Evolutionary conservation across 208 protist genomes (phyloP), one percentile per base, ranked within the genome.

Genomic region (Trichomonas vaginalis): DNA sequence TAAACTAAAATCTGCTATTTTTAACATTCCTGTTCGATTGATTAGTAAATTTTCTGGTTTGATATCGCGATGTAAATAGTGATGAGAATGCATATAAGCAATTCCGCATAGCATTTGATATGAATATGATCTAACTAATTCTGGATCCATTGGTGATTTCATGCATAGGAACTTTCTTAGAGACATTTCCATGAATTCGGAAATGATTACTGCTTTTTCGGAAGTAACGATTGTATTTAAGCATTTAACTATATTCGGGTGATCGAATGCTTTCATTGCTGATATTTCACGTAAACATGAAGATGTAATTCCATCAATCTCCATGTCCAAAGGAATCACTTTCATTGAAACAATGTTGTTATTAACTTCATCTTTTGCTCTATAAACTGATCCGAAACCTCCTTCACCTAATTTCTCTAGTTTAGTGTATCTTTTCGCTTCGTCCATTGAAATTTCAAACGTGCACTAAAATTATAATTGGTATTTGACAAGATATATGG

Each of bases 1-100:
- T 17, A 98, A 70, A 48, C 97, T 97, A 95, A 98, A 97, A 96
- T 98, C 97, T n/a, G 97, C 96, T 27, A 98, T 62, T 87, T 98
- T 98, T 40, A 98, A 96, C 42, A 96, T 80, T 35, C 97, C 97
- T 37, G 4, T 6, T 8, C 47, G 42, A 45, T 70, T 45, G 47
- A 95, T 95, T 45, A 95, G 39, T 27, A 95, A 45, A 70, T 95
- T 95, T 70, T 95, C 47, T 62, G 88, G 88, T 70, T 95, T 95
- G 17, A 95, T 79, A 45, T 95, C 88, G 32, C 88, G 88, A 95
- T 95, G 88, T 21, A 95, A 47, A 14, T 51, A 40, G 3, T 46
- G 45, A 79, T 70, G 88, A 0, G 47, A 21, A 51, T 95, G 88
- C n/a, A 51, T 35, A 37, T 95, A 70, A 23, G 23, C 23, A 17